A percentile compares a stretch with the other conserved stretches of the same genome.
Evolutionary conservation across 2,329 filamentous ascomycete genomes (phyloP).

Genomic region (Penicillium sp.): DNA sequence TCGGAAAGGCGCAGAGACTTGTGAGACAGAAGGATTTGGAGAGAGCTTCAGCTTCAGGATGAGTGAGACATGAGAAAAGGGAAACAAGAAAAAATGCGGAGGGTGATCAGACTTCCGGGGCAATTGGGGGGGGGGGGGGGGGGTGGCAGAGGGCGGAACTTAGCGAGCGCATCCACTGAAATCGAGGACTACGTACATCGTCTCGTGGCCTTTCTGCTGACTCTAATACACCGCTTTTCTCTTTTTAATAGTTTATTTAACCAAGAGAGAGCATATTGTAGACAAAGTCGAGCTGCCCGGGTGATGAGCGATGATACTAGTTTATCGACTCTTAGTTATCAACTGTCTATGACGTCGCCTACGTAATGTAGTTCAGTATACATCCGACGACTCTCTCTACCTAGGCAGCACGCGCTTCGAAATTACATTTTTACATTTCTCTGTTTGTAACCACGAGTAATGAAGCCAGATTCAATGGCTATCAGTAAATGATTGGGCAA

Average conservation of each 20-base stretch:
- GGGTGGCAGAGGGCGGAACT: slow-evolving; percentile 7
- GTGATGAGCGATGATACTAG: neutral
- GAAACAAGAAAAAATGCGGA: neutral
- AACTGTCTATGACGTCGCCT: neutral
- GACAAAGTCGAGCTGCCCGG: neutral
- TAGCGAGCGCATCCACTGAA: slow-evolving; percentile 7
- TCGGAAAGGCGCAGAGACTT: neutral
- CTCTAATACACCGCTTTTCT: neutral
- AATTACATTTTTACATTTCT: neutral
- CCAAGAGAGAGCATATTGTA: neutral
- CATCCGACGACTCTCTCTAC: too few relatives aligned
- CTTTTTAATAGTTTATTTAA: too few relatives aligned
- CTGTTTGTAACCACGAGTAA: neutral
- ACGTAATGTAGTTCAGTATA: neutral
- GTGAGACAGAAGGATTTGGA: neutral
- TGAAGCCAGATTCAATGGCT: slow-evolving; percentile 2
- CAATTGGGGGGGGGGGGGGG: neutral
- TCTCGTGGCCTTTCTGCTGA: neutral
- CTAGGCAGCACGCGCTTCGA: neutral
- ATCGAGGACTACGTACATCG: too few relatives aligned
- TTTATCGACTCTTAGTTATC: neutral
- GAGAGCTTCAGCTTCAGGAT: neutral
- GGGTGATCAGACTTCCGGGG: slow-evolving; percentile 4
- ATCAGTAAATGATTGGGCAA: slow-evolving; percentile 7
- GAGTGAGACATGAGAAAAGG: neutral